A percentile compares a stretch with the other conserved stretches of the same genome.
phyloP scores from a whole-genome alignment of 768 basidiomycete species.

The Xerocomus brunneocitrinus region DNA sequence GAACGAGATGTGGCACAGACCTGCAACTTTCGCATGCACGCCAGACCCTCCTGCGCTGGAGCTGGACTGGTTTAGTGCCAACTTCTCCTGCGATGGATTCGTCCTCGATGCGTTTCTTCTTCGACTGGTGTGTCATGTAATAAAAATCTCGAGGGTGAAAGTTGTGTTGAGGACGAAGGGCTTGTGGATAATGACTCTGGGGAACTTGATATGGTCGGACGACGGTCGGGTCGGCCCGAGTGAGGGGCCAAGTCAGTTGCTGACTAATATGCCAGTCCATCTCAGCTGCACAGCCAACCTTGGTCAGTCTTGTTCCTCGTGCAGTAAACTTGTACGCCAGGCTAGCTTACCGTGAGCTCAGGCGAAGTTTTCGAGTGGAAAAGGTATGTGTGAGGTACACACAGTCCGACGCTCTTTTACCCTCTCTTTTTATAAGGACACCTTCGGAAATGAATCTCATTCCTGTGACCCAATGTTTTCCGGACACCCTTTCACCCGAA shows the following conservation, averaged over 20 bases:
- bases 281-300: conserved; percentile 21
- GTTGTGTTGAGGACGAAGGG: conserved; percentile 16
- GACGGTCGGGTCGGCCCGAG: conserved; percentile 35
- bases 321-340: conserved; percentile 7
- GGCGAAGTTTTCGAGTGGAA: background rate
- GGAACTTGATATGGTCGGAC: conserved; percentile 32
- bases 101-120: conserved; percentile 77
- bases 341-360: conserved; percentile 18
- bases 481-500: conserved; percentile 31
- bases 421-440: conserved; percentile 27
- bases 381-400: conserved; percentile 23
- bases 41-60: conserved; percentile 81
- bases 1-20: conserved; percentile 38
- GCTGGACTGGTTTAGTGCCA: conserved; percentile 66
- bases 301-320: conserved; percentile 19
- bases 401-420: conserved; percentile 9
- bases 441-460: conserved; percentile 34
- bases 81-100: conserved; percentile 45
- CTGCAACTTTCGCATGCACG: conserved; percentile 87
- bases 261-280: conserved; percentile 34
- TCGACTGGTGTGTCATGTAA: conserved; percentile 51
- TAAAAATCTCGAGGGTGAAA: conserved; percentile 42
- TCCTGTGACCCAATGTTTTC: conserved; percentile 28
- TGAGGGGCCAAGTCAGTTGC: conserved; percentile 18
- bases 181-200: conserved; percentile 21